Evolutionary conservation across 202 grass and related monocot genomes (phyloP).

Genomic region (Digitaria exilis): DNA sequence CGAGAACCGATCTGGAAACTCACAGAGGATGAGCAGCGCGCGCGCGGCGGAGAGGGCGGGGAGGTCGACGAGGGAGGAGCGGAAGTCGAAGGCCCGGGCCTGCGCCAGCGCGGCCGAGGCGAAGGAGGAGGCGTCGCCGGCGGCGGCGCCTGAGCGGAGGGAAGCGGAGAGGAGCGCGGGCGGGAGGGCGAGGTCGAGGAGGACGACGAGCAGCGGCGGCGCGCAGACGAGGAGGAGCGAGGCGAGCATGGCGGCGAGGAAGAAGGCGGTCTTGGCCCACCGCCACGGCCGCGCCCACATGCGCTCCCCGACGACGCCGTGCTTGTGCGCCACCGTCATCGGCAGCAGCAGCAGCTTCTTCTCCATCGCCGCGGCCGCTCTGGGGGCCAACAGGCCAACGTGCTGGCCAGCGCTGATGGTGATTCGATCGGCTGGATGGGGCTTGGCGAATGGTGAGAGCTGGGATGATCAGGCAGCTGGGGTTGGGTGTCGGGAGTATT

Average conservation of each 20-base stretch:
- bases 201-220: slow-evolving; percentile 71
- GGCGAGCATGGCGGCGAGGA: slow-evolving; percentile 75
- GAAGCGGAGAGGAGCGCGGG: slow-evolving; percentile 43
- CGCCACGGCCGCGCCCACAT: slow-evolving; percentile 67
- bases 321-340: slow-evolving; percentile 37
- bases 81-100: slow-evolving; percentile 61
- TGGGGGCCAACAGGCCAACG: no score
- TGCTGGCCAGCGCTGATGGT: slow-evolving; percentile 8
- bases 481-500: not conserved
- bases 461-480: not conserved
- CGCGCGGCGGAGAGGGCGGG: slow-evolving; percentile 68
- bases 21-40: slow-evolving; percentile 77
- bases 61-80: slow-evolving; percentile 70
- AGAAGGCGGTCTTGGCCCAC: slow-evolving; percentile 82
- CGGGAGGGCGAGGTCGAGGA: slow-evolving; percentile 78
- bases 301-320: slow-evolving; percentile 30
- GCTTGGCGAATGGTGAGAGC: no score
- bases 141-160: slow-evolving; percentile 19
- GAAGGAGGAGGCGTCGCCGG: not conserved
- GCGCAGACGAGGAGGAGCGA: slow-evolving; percentile 89
- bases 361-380: slow-evolving; percentile 53
- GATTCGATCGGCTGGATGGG: no score
- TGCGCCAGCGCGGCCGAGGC: slow-evolving; percentile 13
- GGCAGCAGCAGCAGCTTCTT: slow-evolving; percentile 32
- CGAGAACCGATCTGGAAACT: not conserved